Evolutionary conservation across 2,329 filamentous ascomycete genomes (phyloP).

Genomic region (Aureobasidium musti): DNA sequence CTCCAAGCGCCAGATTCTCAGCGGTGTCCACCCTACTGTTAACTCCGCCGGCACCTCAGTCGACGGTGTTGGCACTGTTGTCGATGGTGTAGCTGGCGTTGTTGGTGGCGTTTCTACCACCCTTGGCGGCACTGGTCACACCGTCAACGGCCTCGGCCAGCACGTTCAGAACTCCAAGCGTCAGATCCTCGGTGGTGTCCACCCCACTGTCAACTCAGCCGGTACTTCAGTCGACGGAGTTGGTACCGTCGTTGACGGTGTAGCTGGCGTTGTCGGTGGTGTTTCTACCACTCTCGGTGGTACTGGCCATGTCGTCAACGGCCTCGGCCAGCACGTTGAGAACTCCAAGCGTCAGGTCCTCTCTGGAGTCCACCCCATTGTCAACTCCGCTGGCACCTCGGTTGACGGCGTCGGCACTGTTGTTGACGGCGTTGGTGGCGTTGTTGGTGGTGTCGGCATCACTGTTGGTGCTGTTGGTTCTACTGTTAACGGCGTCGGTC

Average conservation of each 20-base stretch:
- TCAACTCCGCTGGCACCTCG: not conserved
- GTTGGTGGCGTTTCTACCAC: not conserved
- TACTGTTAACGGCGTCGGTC: slow-evolving; percentile 2
- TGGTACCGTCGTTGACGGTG: not conserved
- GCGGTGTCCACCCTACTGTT: not conserved
- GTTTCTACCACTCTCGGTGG: not conserved
- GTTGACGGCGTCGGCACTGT: slow-evolving; percentile 4
- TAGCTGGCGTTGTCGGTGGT: not conserved
- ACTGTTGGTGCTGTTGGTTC: slow-evolving; percentile 4
- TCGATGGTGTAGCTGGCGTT: slow-evolving; percentile 1
- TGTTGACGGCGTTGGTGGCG: not conserved
- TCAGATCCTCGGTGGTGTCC: not conserved
- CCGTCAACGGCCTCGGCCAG: not conserved
- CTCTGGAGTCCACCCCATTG: not conserved
- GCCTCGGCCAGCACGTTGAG: not conserved
- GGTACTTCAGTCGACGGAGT: not conserved
- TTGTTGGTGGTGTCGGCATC: not conserved
- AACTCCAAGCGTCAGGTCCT: not conserved
- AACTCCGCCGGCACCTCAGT: not conserved
- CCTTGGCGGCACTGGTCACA: not conserved
- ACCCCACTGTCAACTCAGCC: not conserved
- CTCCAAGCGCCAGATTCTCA: not conserved
- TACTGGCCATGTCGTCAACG: not conserved
- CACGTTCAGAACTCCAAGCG: slow-evolving; percentile 6
- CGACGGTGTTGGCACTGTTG: not conserved